phyloP scores from a whole-genome alignment of 345 rosid genomes.

The Aegle marmelos region DNA sequence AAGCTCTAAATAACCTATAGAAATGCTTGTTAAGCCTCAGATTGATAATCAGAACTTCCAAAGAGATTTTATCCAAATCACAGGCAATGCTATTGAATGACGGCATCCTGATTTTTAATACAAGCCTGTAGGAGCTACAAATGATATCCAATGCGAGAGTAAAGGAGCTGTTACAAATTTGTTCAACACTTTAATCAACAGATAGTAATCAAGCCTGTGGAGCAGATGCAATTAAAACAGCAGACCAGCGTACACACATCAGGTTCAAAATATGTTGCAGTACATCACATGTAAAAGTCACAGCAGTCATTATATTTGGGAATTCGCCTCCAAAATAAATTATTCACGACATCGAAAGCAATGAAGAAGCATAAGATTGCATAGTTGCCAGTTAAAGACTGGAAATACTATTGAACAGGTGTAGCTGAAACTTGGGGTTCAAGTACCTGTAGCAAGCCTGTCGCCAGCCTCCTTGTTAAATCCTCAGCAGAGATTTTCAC shows the following conservation, averaged over 20 bases:
- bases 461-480: slow-evolving; percentile 57
- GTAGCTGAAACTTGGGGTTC: slow-evolving; percentile 39
- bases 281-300: background rate
- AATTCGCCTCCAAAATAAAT: background rate
- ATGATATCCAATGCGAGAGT: background rate
- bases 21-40: background rate
- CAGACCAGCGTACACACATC: background rate
- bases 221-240: background rate
- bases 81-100: background rate
- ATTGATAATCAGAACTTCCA: background rate
- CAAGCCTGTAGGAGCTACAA: background rate
- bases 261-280: background rate
- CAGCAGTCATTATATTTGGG: background rate
- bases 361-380: background rate
- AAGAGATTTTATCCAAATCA: background rate
- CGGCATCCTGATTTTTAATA: background rate
- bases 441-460: slow-evolving; percentile 54
- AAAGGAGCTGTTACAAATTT: background rate
- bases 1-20: background rate
- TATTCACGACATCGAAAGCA: background rate
- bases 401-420: background rate
- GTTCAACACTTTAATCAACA: background rate
- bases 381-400: background rate
- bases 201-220: background rate
- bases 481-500: slow-evolving; percentile 75